Base-by-base conservation (phyloP, 129 eudicot genomes). In the Artemisia argyi region DNA sequence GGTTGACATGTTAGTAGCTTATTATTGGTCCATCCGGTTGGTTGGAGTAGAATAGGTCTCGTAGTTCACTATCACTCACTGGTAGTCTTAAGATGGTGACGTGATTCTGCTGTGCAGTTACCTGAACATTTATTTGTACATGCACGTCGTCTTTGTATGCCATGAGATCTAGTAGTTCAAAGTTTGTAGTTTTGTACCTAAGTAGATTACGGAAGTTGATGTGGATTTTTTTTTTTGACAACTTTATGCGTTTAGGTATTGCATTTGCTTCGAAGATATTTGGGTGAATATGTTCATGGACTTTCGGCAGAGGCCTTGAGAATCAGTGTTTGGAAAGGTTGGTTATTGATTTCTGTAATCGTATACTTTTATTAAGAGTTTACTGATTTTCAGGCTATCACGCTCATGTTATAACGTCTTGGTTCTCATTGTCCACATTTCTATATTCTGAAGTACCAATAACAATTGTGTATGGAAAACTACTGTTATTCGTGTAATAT, bases 231-330 rank as follows among this genome's bases (percentile, higher is more conserved):
- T 24, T 20, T 66, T 69, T 35, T 69, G 69, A 59, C 55, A 64
- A 74, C 42, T 68, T 54, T 71, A 26, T 81, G 83, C 68, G 54
- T 84, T 68, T 64, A 94, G 99, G 99, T 94, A 69, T 75, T 94
- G 78, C 97, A 93, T 81, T 84, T 94, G 97, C 97, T 94, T 81
- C 96, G 92, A 35, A 90, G 85, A 78, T 94, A 94, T 75, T 72
- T 94, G 83, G 99, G 97, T 48, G 97, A 94, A 73, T 90, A 94
- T 90, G 99, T 94, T 71, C 96, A 94, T 53, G 99, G 99, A 54
- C 86, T 94, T 71, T 94, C 99, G 8, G 81, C 95, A 49, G 99
- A 94, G 88, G 99, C 97, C 80, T 78, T 94, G 73, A 81, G 89
- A 66, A 91, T 94, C 80, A 90, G 97, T 75, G 99, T 94, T 22